Evolutionary conservation across 495 filamentous ascomycete genomes (phyloP), one percentile per base, ranked within the genome.

Genomic region (Penicillium parvum): DNA sequence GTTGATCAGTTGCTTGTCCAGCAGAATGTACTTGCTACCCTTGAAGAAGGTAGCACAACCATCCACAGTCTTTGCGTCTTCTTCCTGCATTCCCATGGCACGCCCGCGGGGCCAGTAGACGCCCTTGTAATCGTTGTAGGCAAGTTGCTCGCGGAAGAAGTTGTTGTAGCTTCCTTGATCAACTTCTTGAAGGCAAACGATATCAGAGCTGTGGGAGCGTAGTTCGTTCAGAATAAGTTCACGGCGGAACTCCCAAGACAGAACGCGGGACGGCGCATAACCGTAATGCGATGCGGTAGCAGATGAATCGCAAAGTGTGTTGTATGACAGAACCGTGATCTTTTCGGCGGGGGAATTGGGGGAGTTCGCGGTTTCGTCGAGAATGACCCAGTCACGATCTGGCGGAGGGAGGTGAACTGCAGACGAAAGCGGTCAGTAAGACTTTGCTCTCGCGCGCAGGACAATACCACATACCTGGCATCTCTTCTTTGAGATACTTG

Each of bases 41-140:
- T 95, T 98, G 76, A 86, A 97, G 64, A 98, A 96, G 21, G 87
- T 91, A 21, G 92, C 92, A 64, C 92, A 98, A 12, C 92, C 92
- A 69, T 98, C 92, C 4, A 98, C 90, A 11, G 68, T 62, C 55
- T 83, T 86, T 9, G 88, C 85, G 40, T 97, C 89, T 50, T 83
- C 85, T 55, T 90, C 86, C 22, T 79, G 78, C 87, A 97, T 91
- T 11, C 90, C 95, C 72, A 85, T 84, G 17, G 89, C 85, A 55
- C 92, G 78, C 38, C 82, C 77, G 60, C 91, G 86, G 2, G 88
- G 84, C 76, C 84, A 95, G 63, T 87, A 96, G 2, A 95, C 79
- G 28, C 94, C 91, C 61, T 87, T 92, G 73, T 97, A 98, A 49
- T 86, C 88, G 36, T 80, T 76, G 57, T 88, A 80, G 0, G 84